phyloP scores from a whole-genome alignment of 1,284 basidiomycete genomes.

The Trichosporon sp. region DNA sequence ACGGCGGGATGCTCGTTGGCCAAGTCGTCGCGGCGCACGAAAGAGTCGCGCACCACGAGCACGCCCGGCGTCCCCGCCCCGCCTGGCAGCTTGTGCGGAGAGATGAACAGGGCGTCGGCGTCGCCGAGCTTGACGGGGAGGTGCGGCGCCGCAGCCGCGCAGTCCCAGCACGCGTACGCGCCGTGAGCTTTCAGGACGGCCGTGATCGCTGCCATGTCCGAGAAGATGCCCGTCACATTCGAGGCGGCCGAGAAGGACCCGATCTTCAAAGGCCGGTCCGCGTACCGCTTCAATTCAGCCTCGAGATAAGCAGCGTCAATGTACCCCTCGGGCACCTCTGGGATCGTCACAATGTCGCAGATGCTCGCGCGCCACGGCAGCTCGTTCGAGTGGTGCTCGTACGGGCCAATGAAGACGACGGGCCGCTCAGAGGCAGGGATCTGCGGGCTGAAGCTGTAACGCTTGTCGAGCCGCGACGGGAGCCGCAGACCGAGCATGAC shows the following conservation, averaged over 20 bases:
- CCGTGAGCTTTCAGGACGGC: conserved; percentile 3
- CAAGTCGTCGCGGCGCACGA: not conserved
- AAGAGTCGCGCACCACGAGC: conserved; percentile 2
- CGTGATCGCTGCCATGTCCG: conserved; percentile 9
- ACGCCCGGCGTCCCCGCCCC: conserved; percentile 11
- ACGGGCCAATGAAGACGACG: conserved; percentile 14
- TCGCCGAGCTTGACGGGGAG: not conserved
- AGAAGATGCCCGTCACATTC: conserved; percentile 13
- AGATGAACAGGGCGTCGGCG: conserved; percentile 14
- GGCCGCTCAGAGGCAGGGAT: conserved; percentile 2
- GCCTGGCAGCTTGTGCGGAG: conserved; percentile 14
- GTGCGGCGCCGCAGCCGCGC: conserved; percentile 7
- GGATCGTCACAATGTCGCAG: conserved; percentile 7
- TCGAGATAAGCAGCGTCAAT: conserved; percentile 1
- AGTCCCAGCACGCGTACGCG: conserved; percentile 8
- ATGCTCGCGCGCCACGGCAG: conserved; percentile 12
- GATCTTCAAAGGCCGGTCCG: not conserved
- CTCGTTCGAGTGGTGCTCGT: conserved; percentile 17
- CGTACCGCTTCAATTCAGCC: not conserved
- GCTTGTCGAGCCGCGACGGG: not conserved
- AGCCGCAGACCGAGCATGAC: not conserved
- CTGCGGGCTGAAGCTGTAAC: not conserved
- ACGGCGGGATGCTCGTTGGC: not conserved
- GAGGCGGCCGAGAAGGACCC: conserved; percentile 15
- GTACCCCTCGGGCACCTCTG: not conserved